Evolutionary conservation across 2,329 filamentous ascomycete genomes (phyloP), one percentile per base, ranked within the genome.

Genomic region (Lecanicillium sp.): DNA sequence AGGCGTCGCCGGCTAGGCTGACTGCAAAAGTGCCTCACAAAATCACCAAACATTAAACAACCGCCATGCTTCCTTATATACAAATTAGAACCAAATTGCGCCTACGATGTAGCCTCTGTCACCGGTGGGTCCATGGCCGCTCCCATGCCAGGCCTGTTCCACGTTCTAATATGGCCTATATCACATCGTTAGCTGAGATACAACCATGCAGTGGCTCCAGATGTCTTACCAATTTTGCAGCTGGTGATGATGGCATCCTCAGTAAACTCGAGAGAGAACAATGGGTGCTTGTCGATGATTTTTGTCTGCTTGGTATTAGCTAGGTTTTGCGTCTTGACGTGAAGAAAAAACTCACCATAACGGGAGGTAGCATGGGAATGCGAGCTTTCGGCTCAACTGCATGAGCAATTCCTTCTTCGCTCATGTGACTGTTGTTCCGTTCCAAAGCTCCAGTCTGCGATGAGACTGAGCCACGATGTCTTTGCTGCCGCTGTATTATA

Each of bases 261-360:
- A 47, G 91, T 90, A 59, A 98, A 98, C n/a, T 84, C 87, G 32
- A 98, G 68, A 85, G 90, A 95, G 64, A 82, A 87, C 38, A 95
- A 73, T 45, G 90, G 90, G 66, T 97, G 89, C 52, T 84, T 81
- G 64, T 95, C 90, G 29, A 95, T 81, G 11, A 78, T 73, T 66
- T 95, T 96, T 40, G 86, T 88, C 73, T 90, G 58, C 52, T 32
- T 19, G 21, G 26, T 6, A 49, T 61, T 21, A 56, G 50, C 41
- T 29, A 20, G 14, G 1, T 20, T 20, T 4, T 19, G 38, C 19
- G 15, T 19, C 40, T 26, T 43, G n/a, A 17, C 9, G 30, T 19
- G 26, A 35, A 19, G 15, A 15, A 19, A 38, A 11, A 15, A 26
- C 15, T 21, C 9, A 90, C 87, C 78, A 95, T 83, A 21, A 98